These are phyloP conservation scores for Sclerotinia sclerotiorum DNA, from an alignment of 2,329 filamentous ascomycete species.

Conservation along the genomic window DNA sequence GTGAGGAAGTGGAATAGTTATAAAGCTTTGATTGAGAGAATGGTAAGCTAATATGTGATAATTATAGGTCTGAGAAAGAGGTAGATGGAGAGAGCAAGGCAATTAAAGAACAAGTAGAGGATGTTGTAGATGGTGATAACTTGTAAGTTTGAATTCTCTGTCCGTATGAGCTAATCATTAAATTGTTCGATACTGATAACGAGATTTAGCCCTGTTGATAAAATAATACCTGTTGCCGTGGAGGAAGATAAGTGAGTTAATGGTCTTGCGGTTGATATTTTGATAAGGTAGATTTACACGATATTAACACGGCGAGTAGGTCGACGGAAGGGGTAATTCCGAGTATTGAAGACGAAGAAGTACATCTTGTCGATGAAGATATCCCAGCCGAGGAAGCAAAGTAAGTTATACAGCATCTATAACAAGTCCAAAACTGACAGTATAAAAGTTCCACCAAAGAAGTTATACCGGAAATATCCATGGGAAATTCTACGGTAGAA, in stretches of 20 bases:
- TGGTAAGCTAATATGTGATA: background rate
- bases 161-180: too few relatives aligned
- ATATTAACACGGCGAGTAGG: background rate
- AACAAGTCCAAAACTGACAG: too few relatives aligned
- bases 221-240: background rate
- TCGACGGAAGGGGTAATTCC: background rate
- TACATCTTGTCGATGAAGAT: background rate
- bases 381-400: background rate
- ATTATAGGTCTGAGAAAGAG: conserved; percentile 5
- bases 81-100: background rate
- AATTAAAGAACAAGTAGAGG: background rate
- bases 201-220: background rate
- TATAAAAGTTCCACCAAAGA: background rate
- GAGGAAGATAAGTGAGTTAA: background rate
- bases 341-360: background rate
- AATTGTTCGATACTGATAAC: background rate
- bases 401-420: background rate
- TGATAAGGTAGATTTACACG: background rate
- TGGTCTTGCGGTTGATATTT: background rate
- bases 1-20: background rate
- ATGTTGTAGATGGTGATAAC: background rate
- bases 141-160: background rate
- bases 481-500: background rate
- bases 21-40: too few relatives aligned
- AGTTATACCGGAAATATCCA: background rate